A percentile compares a stretch with the other conserved stretches of the same genome.
Conservation (phyloP, 805 yeast genomes). For the Komagataella populi region DNA sequence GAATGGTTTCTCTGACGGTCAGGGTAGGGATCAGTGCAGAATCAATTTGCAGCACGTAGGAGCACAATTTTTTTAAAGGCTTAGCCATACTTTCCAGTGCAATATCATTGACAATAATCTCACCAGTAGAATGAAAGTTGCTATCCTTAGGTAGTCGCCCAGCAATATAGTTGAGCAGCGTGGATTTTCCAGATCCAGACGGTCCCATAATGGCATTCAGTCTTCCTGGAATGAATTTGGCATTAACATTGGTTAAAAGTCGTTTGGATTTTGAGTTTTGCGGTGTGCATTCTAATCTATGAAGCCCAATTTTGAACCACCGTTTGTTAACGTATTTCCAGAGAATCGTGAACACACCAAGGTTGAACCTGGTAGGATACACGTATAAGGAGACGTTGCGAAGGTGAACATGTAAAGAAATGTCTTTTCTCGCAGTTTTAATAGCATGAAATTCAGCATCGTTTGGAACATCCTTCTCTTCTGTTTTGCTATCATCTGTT, state of each 20-base stretch:
- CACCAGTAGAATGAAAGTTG: conserved; percentile 15
- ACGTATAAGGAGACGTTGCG: background rate
- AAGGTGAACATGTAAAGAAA: background rate
- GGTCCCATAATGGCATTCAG: conserved; percentile 62
- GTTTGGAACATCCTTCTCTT: background rate
- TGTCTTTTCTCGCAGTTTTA: background rate
- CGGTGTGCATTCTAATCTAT: background rate
- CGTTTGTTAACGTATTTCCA: background rate
- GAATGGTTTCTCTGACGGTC: conserved; percentile 60
- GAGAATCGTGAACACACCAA: conserved; percentile 2
- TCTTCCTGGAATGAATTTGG: conserved; percentile 31
- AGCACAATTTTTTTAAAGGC: conserved; percentile 27
- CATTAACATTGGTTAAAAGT: conserved; percentile 25
- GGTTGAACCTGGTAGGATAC: background rate
- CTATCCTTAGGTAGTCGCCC: conserved; percentile 25
- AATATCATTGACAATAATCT: conserved; percentile 22
- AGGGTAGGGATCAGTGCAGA: conserved; percentile 48
- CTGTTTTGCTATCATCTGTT: background rate
- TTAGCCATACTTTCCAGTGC: conserved; percentile 10
- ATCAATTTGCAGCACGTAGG: conserved; percentile 67
- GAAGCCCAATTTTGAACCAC: conserved; percentile 1
- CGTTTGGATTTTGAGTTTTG: background rate
- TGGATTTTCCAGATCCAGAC: conserved; percentile 57
- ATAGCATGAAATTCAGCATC: background rate
- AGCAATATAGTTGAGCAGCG: conserved; percentile 42